Conservation (phyloP, 768 basidiomycete genomes). For the Multifurca ochricompacta region DNA sequence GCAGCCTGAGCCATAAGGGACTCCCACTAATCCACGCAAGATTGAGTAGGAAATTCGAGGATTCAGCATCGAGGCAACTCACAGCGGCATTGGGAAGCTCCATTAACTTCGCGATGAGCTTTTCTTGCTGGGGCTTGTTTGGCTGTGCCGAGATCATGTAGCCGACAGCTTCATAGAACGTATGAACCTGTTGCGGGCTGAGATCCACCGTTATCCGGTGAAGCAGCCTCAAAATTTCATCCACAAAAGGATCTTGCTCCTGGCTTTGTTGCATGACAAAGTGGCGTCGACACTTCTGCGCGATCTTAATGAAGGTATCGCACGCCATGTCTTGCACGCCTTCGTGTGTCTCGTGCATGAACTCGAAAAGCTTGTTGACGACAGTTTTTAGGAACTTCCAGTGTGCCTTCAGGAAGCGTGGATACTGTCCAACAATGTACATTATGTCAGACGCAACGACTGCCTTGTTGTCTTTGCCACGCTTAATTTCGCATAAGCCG, state of each 20-base stretch:
- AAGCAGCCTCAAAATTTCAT: slow-evolving; percentile 87
- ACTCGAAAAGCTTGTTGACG: slow-evolving; percentile 98
- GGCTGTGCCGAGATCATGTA: slow-evolving; percentile 99
- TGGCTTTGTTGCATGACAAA: slow-evolving; percentile 99
- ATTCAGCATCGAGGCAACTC: not conserved
- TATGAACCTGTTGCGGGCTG: slow-evolving; percentile 93
- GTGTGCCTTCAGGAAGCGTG: slow-evolving; percentile 97
- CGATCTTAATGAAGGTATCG: slow-evolving; percentile 99
- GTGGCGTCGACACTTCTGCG: slow-evolving; percentile 95
- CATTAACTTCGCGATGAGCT: slow-evolving; percentile 92
- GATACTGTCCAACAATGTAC: slow-evolving; percentile 99
- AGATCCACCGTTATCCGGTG: slow-evolving; percentile 94
- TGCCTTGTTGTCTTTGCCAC: slow-evolving; percentile 99
- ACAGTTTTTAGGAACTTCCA: slow-evolving; percentile 99
- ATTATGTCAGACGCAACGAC: slow-evolving; percentile 94
- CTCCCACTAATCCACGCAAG: slow-evolving; percentile 66
- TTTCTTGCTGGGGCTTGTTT: slow-evolving; percentile 95
- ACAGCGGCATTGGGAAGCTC: slow-evolving; percentile 92
- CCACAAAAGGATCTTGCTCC: slow-evolving; percentile 95
- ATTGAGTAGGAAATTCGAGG: not conserved
- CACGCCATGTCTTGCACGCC: slow-evolving; percentile 99
- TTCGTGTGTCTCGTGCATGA: slow-evolving; percentile 99
- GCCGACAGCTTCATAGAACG: slow-evolving; percentile 97
- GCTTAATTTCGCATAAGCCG: slow-evolving; percentile 96
- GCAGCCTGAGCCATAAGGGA: slow-evolving; percentile 93